Conservation (phyloP, 306 rosid species). For the Malus fusca region DNA sequence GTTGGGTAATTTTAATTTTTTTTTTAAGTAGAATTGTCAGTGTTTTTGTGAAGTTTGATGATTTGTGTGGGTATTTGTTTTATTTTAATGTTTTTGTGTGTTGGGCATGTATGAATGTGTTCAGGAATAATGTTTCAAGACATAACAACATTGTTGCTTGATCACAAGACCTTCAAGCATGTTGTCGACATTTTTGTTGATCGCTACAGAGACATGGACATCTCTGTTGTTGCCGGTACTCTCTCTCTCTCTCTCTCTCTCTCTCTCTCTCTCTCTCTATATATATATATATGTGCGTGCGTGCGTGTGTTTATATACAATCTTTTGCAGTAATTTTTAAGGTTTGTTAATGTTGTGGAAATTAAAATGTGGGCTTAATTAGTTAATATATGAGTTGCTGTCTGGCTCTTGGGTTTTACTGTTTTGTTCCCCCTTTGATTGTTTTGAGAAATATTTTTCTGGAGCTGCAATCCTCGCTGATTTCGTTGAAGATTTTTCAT, state of each 20-base stretch:
- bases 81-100: neutral
- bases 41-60: slow-evolving; percentile 5
- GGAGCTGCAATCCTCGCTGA: neutral
- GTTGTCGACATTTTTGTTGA: slow-evolving; percentile 96
- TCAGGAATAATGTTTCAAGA: slow-evolving; percentile 98
- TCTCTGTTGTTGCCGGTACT: slow-evolving; percentile 93
- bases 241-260: neutral
- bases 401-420: neutral
- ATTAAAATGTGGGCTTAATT: slow-evolving; percentile 5
- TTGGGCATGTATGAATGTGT: no score
- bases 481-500: neutral
- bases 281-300: neutral
- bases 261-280: neutral
- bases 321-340: neutral
- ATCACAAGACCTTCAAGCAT: slow-evolving; percentile 90
- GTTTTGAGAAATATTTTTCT: neutral
- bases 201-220: slow-evolving; percentile 96
- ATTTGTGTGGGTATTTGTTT: neutral
- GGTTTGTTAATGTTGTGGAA: neutral
- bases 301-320: neutral
- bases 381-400: neutral
- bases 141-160: slow-evolving; percentile 94
- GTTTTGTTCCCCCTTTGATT: neutral
- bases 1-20: neutral
- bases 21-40: neutral